Percentiles rank a stretch among this genome's conserved stretches.
These are phyloP conservation scores for Dactylellina drechsleri DNA, from an alignment of 2,329 filamentous ascomycete genomes.

Conservation along the genomic window DNA sequence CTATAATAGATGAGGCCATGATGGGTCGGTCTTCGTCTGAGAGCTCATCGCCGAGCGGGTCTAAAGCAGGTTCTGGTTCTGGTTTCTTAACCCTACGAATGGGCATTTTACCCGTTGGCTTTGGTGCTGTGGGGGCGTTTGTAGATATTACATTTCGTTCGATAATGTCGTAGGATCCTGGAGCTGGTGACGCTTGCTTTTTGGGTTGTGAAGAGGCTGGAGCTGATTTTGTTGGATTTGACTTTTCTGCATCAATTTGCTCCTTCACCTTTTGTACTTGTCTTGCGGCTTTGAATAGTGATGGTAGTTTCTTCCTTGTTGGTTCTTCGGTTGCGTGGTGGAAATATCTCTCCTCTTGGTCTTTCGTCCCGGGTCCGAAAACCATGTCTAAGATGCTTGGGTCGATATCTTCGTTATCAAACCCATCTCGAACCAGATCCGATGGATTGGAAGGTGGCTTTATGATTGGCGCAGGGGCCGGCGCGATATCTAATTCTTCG, in stretches of 20 bases:
- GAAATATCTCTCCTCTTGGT: constrained; percentile 49
- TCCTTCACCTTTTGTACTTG: constrained; percentile 47
- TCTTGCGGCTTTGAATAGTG: constrained; percentile 45
- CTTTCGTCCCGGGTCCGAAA: constrained; percentile 44
- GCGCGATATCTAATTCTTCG: constrained; percentile 75
- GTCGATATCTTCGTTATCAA: constrained; percentile 52
- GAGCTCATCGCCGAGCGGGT: constrained; percentile 36
- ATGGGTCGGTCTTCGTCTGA: constrained; percentile 54
- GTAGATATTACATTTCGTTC: constrained; percentile 22
- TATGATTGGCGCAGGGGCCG: constrained; percentile 60
- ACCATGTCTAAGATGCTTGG: constrained; percentile 51
- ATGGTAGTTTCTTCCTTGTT: constrained; percentile 49
- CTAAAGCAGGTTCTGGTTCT: neutral
- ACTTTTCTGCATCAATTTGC: constrained; percentile 30
- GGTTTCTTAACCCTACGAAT: constrained; percentile 14
- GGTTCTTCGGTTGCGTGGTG: constrained; percentile 39
- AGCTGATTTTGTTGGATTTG: neutral
- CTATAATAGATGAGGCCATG: constrained; percentile 47
- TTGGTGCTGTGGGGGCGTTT: constrained; percentile 20
- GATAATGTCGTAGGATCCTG: constrained; percentile 46
- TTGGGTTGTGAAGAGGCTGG: neutral
- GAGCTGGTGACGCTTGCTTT: constrained; percentile 4
- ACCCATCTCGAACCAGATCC: constrained; percentile 43
- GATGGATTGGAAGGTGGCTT: constrained; percentile 55
- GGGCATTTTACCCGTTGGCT: constrained; percentile 28